These are phyloP conservation scores for Rhizopus stolonifer DNA, from an alignment of 371 early-diverging fungal species.

Conservation along the genomic window DNA sequence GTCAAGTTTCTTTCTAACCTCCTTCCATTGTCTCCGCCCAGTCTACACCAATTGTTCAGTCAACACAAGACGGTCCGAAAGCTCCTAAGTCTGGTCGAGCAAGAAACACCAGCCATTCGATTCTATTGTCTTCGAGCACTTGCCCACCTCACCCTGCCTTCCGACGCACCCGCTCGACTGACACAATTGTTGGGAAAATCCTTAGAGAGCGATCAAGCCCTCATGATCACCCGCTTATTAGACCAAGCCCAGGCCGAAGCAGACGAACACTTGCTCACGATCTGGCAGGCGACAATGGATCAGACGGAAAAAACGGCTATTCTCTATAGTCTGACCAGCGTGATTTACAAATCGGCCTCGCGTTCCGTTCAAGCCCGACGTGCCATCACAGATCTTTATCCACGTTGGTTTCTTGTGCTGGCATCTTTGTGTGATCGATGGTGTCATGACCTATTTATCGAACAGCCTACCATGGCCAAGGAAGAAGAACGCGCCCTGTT, in stretches of 20 bases:
- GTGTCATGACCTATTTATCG: background rate
- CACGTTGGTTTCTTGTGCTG: background rate
- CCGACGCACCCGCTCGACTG: background rate
- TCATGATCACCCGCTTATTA: background rate
- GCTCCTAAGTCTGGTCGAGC: too few species aligned
- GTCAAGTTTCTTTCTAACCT: constrained; percentile 6
- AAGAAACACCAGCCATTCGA: background rate
- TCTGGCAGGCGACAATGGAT: background rate
- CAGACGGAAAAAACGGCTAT: background rate
- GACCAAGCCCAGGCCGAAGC: background rate
- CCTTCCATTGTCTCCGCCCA: too few species aligned
- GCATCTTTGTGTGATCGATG: background rate
- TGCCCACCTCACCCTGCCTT: background rate
- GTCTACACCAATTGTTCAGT: too few species aligned
- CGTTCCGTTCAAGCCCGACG: background rate
- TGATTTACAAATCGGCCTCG: background rate
- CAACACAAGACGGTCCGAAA: too few species aligned
- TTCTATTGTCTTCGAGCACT: constrained; percentile 8
- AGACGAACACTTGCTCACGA: background rate
- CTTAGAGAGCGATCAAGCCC: background rate
- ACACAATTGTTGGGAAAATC: background rate
- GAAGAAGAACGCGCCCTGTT: background rate
- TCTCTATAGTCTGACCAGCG: background rate
- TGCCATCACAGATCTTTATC: background rate
- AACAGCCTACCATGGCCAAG: background rate